Evolutionary conservation across 2,329 filamentous ascomycete species (phyloP).

Genomic region (Ampelomyces quisqualis): DNA sequence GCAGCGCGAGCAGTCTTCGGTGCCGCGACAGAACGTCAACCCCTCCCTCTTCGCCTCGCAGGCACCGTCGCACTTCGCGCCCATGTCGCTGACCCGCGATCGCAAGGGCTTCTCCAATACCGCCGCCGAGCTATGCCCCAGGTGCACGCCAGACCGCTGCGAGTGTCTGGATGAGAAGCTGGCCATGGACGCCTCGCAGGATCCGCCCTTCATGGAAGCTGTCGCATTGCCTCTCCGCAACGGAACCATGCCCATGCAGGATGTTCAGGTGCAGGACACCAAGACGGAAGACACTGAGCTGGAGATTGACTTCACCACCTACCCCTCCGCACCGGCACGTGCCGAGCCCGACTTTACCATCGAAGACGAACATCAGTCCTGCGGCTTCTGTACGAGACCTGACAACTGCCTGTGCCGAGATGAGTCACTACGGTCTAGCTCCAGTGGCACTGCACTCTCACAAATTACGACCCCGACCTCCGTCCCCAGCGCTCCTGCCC

Average conservation of each 20-base stretch:
- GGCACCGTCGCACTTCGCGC: constrained; percentile 1
- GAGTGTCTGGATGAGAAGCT: constrained; percentile 35
- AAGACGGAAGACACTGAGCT: constrained; percentile 21
- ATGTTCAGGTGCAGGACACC: constrained; percentile 11
- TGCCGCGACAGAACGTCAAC: background rate
- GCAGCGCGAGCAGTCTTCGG: background rate
- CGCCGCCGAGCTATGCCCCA: background rate
- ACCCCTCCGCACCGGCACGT: constrained; percentile 12
- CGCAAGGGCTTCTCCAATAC: background rate
- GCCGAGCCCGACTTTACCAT: constrained; percentile 26
- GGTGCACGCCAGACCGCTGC: constrained; percentile 36
- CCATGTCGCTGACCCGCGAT: background rate
- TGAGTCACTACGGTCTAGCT: constrained; percentile 14
- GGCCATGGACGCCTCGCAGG: background rate
- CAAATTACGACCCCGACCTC: constrained; percentile 6
- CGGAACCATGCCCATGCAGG: constrained; percentile 18
- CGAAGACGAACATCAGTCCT: constrained; percentile 23
- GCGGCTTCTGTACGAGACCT: constrained; percentile 39
- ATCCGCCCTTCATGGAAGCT: constrained; percentile 21
- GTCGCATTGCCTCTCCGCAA: constrained; percentile 16
- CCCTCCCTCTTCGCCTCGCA: background rate
- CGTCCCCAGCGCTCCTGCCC: background rate
- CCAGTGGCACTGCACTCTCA: constrained; percentile 8
- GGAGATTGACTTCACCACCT: constrained; percentile 42
- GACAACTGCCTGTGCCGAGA: constrained; percentile 36